phyloP scores from a whole-genome alignment of 2,329 filamentous ascomycete species.

The Claviceps maximensis region DNA sequence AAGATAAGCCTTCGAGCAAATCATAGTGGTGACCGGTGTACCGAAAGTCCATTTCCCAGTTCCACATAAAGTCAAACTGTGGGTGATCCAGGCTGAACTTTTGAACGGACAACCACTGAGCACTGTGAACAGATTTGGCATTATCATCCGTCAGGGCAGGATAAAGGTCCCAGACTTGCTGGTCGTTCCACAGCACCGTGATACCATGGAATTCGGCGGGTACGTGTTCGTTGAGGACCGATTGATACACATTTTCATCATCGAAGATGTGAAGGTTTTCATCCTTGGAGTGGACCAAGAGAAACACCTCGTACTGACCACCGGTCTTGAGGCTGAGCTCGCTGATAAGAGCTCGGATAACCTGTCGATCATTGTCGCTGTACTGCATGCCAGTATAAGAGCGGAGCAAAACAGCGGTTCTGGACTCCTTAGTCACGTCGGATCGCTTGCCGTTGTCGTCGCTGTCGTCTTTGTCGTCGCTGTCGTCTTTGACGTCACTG shows the following conservation, averaged over 20 bases:
- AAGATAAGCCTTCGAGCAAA: conserved; percentile 51
- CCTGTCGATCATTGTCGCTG: conserved; percentile 65
- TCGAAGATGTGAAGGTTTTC: conserved; percentile 43
- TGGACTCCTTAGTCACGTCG: conserved; percentile 26
- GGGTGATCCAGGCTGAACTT: conserved; percentile 64
- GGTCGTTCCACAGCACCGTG: conserved; percentile 60
- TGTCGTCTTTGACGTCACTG: not conserved
- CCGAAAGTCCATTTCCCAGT: conserved; percentile 75
- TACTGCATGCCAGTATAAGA: conserved; percentile 65
- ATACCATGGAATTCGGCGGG: conserved; percentile 59
- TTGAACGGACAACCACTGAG: conserved; percentile 61
- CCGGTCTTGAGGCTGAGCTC: conserved; percentile 65
- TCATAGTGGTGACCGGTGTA: conserved; percentile 75
- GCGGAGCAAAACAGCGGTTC: conserved; percentile 64
- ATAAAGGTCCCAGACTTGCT: conserved; percentile 65
- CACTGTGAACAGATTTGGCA: conserved; percentile 40
- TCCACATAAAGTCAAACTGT: conserved; percentile 73
- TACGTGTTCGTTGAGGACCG: conserved; percentile 47
- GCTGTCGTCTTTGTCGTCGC: not conserved
- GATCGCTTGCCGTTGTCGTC: conserved; percentile 6
- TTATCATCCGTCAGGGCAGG: conserved; percentile 53
- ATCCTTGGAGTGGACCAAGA: conserved; percentile 68
- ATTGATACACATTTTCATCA: conserved; percentile 44
- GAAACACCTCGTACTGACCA: conserved; percentile 67
- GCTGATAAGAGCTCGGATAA: conserved; percentile 64